These are phyloP conservation scores for Physcomitrium patens DNA, from an alignment of 225 moss, liverwort and hornwort species.

Conservation along the genomic window DNA sequence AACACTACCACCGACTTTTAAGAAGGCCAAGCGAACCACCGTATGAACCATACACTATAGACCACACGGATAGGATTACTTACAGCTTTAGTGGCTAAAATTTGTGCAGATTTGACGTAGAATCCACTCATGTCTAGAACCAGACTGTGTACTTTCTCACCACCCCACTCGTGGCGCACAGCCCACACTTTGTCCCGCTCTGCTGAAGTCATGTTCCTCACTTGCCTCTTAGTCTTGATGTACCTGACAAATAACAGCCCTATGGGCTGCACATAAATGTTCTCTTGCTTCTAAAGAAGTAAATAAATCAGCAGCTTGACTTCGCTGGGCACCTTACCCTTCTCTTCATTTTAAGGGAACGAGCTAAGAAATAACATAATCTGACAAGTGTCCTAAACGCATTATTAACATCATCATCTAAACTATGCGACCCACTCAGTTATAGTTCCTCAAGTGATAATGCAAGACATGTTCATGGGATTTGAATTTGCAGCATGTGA, in stretches of 20 bases:
- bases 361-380: background rate
- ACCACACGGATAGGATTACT: slow-evolving; percentile 39
- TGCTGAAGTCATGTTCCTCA: slow-evolving; percentile 58
- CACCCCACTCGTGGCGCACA: slow-evolving; percentile 98
- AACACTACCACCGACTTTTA: slow-evolving; percentile 18
- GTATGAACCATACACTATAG: slow-evolving; percentile 1
- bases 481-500: background rate
- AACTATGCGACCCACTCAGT: background rate
- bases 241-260: slow-evolving; percentile 75
- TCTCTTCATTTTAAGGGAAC: background rate
- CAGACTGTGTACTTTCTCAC: slow-evolving; percentile 94
- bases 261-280: slow-evolving; percentile 68
- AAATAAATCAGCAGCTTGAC: slow-evolving; percentile 25
- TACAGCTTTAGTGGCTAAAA: slow-evolving; percentile 98
- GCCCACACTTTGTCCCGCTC: slow-evolving; percentile 76
- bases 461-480: background rate
- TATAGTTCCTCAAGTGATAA: background rate
- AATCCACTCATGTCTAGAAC: slow-evolving; percentile 99
- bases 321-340: background rate
- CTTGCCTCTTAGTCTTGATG: slow-evolving; percentile 89
- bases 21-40: slow-evolving; percentile 3
- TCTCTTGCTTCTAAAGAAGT: slow-evolving; percentile 47
- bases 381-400: background rate
- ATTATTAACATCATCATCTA: background rate
- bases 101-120: slow-evolving; percentile 99